These are phyloP conservation scores for Citrus medica DNA, from an alignment of 345 rosid species.

Conservation along the genomic window DNA sequence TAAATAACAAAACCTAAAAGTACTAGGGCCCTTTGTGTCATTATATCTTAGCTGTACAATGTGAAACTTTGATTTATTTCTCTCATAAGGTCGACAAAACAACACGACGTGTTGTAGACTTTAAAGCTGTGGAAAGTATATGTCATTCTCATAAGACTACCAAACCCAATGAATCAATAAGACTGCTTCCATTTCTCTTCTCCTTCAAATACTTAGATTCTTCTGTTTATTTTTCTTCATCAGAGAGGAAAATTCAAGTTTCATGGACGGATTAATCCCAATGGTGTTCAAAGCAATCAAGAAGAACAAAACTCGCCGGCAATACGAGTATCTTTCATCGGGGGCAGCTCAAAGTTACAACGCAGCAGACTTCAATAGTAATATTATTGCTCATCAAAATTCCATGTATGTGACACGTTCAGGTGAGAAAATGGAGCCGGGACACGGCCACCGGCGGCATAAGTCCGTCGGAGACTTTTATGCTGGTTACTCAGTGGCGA, in stretches of 20 bases:
- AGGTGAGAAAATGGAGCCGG: constrained; percentile 9
- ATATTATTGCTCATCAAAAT: constrained; percentile 9
- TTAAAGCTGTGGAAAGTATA: neutral
- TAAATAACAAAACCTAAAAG: no score
- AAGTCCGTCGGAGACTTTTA: constrained; percentile 50
- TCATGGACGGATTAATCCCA: constrained; percentile 90
- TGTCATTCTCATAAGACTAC: constrained; percentile 17
- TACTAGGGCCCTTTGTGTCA: no score
- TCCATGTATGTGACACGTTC: neutral
- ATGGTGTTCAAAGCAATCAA: constrained; percentile 60
- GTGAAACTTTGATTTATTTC: neutral
- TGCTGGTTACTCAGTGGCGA: neutral
- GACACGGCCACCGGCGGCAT: constrained; percentile 34
- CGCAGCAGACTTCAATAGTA: constrained; percentile 20
- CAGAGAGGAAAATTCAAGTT: neutral
- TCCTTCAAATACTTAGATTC: neutral
- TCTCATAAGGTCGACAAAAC: neutral
- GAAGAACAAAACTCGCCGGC: constrained; percentile 57
- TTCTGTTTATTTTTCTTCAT: constrained; percentile 13
- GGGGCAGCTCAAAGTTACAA: constrained; percentile 37
- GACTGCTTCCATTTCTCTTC: constrained; percentile 10
- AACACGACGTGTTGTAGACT: constrained; percentile 22
- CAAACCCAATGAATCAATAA: constrained; percentile 20
- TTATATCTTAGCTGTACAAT: no score
- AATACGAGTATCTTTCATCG: constrained; percentile 70